Conservation (phyloP, 768 basidiomycete species). For the Cyclocybe aegerita region DNA sequence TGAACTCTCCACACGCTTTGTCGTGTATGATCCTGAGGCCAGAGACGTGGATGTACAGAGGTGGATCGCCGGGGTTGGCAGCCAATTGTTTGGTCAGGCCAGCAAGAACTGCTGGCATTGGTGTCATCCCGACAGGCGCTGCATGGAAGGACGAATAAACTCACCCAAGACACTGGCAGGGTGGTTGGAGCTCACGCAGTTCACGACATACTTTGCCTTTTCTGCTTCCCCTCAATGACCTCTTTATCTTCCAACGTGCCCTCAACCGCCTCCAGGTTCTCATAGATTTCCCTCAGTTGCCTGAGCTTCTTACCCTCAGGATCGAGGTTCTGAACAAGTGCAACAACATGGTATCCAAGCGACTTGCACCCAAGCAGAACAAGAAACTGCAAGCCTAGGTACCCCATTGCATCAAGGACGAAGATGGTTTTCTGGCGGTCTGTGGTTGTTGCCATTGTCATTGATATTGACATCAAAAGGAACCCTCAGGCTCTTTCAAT, state of each 20-base stretch:
- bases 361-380: constrained; percentile 26
- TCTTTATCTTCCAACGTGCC: constrained; percentile 36
- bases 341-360: constrained; percentile 27
- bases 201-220: constrained; percentile 39
- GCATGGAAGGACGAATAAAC: not conserved
- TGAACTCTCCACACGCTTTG: constrained; percentile 36
- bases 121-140: not conserved
- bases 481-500: too few relatives aligned
- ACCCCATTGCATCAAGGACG: constrained; percentile 44
- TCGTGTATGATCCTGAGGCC: constrained; percentile 40
- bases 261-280: constrained; percentile 33
- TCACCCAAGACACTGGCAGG: constrained; percentile 30
- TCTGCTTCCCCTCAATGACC: constrained; percentile 31
- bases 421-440: constrained; percentile 25
- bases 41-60: constrained; percentile 43
- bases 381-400: constrained; percentile 41
- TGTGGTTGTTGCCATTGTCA: not conserved
- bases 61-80: constrained; percentile 34
- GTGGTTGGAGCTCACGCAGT: constrained; percentile 41
- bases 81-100: constrained; percentile 37
- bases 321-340: constrained; percentile 34
- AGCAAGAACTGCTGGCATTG: constrained; percentile 30
- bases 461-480: not conserved
- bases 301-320: constrained; percentile 20
- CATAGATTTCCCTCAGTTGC: constrained; percentile 30